Conservation (phyloP, 768 basidiomycete genomes). For the Trametes coccinea region DNA sequence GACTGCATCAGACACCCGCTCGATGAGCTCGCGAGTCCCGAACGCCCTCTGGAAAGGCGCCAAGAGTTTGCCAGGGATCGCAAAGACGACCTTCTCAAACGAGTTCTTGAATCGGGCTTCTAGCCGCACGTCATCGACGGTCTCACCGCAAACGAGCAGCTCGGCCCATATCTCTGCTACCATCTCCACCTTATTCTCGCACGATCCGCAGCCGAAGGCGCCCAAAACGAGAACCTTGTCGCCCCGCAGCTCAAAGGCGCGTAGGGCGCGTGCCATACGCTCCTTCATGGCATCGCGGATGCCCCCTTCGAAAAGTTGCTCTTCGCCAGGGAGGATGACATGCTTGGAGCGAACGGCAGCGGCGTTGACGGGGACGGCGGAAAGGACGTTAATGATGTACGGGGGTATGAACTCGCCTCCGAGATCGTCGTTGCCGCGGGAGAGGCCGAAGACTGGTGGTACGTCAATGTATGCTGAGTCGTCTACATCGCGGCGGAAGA, state of each 20-base stretch:
- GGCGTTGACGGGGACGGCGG: conserved; percentile 46
- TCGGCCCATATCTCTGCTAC: conserved; percentile 49
- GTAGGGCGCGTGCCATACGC: conserved; percentile 48
- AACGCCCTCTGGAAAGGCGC: conserved; percentile 42
- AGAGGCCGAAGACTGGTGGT: not conserved
- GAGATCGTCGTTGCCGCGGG: conserved; percentile 16
- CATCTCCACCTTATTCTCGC: conserved; percentile 42
- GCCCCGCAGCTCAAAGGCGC: conserved; percentile 44
- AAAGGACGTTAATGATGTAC: conserved; percentile 41
- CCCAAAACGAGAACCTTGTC: conserved; percentile 43
- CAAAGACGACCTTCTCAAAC: conserved; percentile 46
- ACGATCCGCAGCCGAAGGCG: conserved; percentile 46
- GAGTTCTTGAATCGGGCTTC: conserved; percentile 40
- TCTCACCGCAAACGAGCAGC: conserved; percentile 40
- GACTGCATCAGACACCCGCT: conserved; percentile 28
- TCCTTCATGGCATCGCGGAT: conserved; percentile 46
- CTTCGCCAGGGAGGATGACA: conserved; percentile 35
- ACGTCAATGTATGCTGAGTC: conserved; percentile 14
- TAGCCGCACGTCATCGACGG: conserved; percentile 17
- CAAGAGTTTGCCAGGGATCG: conserved; percentile 40
- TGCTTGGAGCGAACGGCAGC: conserved; percentile 43
- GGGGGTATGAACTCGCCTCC: conserved; percentile 38
- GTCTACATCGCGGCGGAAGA: conserved; percentile 41
- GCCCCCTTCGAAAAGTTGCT: conserved; percentile 38
- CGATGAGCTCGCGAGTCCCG: conserved; percentile 41